These are phyloP conservation scores for Musa beccarii DNA, from an alignment of 176 grass and related monocot species.

Conservation along the genomic window DNA sequence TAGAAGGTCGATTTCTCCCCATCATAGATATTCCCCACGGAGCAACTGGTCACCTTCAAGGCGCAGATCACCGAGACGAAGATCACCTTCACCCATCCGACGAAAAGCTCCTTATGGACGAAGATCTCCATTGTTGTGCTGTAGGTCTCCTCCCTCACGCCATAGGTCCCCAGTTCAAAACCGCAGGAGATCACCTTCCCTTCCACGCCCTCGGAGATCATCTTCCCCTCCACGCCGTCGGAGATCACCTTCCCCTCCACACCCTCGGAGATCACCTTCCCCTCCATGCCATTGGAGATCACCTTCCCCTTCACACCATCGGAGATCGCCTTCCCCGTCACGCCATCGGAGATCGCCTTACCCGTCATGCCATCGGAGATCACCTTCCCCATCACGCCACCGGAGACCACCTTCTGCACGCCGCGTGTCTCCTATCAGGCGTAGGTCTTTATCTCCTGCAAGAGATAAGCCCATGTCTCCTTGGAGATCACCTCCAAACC, in stretches of 20 bases:
- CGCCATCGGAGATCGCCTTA: neutral
- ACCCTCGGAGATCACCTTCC: neutral
- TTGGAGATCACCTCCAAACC: conserved; percentile 11
- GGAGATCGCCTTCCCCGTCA: neutral
- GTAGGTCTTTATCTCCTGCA: conserved; percentile 28
- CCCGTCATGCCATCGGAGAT: neutral
- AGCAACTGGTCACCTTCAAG: conserved; percentile 27
- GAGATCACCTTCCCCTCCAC: neutral
- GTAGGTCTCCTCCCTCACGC: conserved; percentile 37
- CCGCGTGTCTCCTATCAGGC: conserved; percentile 42
- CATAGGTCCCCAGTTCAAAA: conserved; percentile 39
- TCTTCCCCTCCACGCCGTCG: neutral
- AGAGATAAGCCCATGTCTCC: conserved; percentile 28
- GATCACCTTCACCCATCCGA: conserved; percentile 35
- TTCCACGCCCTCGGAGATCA: neutral
- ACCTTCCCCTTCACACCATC: neutral
- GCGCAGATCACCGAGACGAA: conserved; percentile 35
- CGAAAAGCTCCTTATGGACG: conserved; percentile 32
- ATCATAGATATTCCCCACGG: conserved; percentile 43
- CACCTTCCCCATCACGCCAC: neutral
- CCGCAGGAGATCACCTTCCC: conserved; percentile 11
- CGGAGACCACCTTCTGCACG: neutral
- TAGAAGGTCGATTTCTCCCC: conserved; percentile 44
- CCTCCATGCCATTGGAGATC: neutral
- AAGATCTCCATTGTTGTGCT: conserved; percentile 45